Evolutionary conservation across 495 filamentous ascomycete species (phyloP).

Genomic region (Talaromyces proteolyticus): DNA sequence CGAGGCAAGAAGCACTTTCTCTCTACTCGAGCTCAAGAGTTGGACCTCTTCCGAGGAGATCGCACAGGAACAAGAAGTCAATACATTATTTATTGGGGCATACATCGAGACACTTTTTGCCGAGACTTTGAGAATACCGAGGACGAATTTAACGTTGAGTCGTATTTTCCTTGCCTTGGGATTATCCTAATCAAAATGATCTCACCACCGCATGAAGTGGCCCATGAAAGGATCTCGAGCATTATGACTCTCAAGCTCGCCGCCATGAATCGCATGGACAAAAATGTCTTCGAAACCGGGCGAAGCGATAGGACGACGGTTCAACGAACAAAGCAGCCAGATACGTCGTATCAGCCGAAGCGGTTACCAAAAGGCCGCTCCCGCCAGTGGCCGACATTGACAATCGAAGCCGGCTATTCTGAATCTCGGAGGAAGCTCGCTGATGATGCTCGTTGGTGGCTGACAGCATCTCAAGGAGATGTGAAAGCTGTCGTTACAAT

Average conservation of each 20-base stretch:
- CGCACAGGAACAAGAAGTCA: neutral
- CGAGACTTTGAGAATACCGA: neutral
- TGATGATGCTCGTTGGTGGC: slow-evolving; percentile 8
- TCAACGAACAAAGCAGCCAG: slow-evolving; percentile 1
- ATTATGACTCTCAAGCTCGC: neutral
- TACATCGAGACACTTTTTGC: slow-evolving; percentile 3
- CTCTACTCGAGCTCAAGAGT: neutral
- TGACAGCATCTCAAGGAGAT: slow-evolving; percentile 2
- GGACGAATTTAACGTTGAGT: neutral
- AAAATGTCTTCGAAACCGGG: neutral
- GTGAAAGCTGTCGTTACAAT: slow-evolving; percentile 6
- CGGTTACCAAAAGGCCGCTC: neutral
- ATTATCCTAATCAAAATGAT: neutral
- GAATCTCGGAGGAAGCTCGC: slow-evolving; percentile 1
- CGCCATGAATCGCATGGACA: neutral
- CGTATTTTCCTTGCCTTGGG: slow-evolving; percentile 1
- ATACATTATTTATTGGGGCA: slow-evolving; percentile 1
- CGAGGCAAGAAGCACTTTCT: neutral
- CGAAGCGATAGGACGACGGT: neutral
- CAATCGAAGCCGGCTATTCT: slow-evolving; percentile 3
- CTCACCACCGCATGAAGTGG: neutral
- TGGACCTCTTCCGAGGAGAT: neutral
- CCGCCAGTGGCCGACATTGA: slow-evolving; percentile 2
- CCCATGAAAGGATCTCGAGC: neutral
- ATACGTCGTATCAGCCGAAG: neutral